Evolutionary conservation across 2,329 filamentous ascomycete species (phyloP).

Genomic region (Epichloe sp.): DNA sequence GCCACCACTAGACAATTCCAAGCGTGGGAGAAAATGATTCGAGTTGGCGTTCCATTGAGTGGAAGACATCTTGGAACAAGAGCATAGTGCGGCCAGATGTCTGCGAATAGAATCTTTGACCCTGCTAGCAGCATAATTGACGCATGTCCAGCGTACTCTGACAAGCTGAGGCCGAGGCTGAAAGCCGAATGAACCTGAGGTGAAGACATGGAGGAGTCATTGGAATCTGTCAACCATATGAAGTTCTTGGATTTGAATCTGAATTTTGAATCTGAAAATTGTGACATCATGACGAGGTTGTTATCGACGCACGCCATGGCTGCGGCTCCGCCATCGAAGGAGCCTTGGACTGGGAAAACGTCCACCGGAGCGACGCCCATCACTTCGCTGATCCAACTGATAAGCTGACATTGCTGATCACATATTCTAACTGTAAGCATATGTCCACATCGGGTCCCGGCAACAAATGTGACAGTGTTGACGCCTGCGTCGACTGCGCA

Average conservation of each 20-base stretch:
- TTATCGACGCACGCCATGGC: conserved; percentile 37
- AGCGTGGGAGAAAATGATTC: conserved; percentile 40
- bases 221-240: conserved; percentile 39
- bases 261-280: conserved; percentile 16
- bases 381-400: conserved; percentile 18
- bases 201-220: conserved; percentile 30
- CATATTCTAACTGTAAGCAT: conserved; percentile 27
- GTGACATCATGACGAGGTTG: conserved; percentile 29
- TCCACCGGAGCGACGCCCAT: conserved; percentile 24
- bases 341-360: conserved; percentile 17
- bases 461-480: conserved; percentile 20
- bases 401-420: conserved; percentile 9
- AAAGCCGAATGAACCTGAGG: conserved; percentile 35
- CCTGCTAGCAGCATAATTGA: conserved; percentile 38
- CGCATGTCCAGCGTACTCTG: conserved; percentile 23
- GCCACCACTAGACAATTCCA: conserved; percentile 43
- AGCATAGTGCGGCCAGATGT: conserved; percentile 31
- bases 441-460: conserved; percentile 40
- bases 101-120: conserved; percentile 37
- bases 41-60: conserved; percentile 33
- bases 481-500: conserved; percentile 17
- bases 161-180: conserved; percentile 27
- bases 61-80: conserved; percentile 37
- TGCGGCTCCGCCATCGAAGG: conserved; percentile 13
- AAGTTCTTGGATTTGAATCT: conserved; percentile 28